These are phyloP conservation scores for Musa troglodytarum DNA, from an alignment of 176 grass and related monocot genomes.

Conservation along the genomic window DNA sequence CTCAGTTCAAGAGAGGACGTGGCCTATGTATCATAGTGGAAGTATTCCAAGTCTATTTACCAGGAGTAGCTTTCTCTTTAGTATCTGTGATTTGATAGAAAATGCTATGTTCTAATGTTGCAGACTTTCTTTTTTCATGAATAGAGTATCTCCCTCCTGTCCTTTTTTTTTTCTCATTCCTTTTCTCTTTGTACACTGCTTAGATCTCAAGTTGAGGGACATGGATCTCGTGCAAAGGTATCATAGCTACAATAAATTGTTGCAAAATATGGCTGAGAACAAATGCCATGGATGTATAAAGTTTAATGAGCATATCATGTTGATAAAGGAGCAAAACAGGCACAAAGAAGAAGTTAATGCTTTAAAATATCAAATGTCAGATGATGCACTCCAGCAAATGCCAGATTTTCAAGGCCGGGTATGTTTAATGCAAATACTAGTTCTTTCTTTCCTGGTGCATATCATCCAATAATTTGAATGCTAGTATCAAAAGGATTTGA, in stretches of 20 bases:
- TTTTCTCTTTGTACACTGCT: conserved; percentile 16
- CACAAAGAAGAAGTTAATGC: conserved; percentile 68
- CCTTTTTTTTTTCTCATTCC: not conserved
- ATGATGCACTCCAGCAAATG: conserved; percentile 96
- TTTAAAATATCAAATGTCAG: conserved; percentile 88
- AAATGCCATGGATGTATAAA: conserved; percentile 97
- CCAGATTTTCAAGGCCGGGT: conserved; percentile 98
- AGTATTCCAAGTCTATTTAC: no score
- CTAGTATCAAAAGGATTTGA: not conserved
- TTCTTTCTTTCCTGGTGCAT: not conserved
- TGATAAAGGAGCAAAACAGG: conserved; percentile 65
- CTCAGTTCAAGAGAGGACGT: not conserved
- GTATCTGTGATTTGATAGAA: conserved; percentile 6
- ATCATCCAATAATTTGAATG: not conserved
- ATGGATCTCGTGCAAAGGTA: conserved; percentile 59
- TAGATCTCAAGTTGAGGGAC: conserved; percentile 86
- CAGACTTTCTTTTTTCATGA: not conserved
- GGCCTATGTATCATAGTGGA: not conserved
- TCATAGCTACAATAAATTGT: conserved; percentile 40
- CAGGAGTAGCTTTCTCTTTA: not conserved
- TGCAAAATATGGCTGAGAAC: conserved; percentile 69
- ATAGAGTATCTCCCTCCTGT: not conserved
- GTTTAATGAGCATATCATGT: conserved; percentile 69
- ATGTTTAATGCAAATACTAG: conserved; percentile 24
- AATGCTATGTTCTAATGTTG: conserved; percentile 1